A percentile compares a stretch with the other conserved stretches of the same genome.
phyloP scores from a whole-genome alignment of 78 protist species.

The Dictyostelium discoideum region dicty_2.7 NC_007091.3:2170501-2171000 shows the following conservation, averaged over 20 bases:
- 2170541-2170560: background rate
- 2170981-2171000: background rate
- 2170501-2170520: slow-evolving; percentile 31
- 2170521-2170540: slow-evolving; percentile 13
- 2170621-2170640: background rate
- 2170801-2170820: too few relatives aligned
- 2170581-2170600: background rate
- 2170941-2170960: background rate
- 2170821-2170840: background rate
- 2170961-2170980: background rate
- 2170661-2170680: background rate
- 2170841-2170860: too few relatives aligned
- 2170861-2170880: too few relatives aligned
- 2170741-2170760: background rate
- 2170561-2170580: background rate
- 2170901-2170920: background rate
- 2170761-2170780: background rate
- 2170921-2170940: background rate
- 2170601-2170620: background rate
- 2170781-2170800: background rate
- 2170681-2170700: too few relatives aligned
- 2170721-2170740: background rate
- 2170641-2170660: background rate
- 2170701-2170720: too few relatives aligned
- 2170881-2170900: background rate